Base-by-base conservation (phyloP, 1,284 basidiomycete genomes). In the Cryptococcus sp. region DNA sequence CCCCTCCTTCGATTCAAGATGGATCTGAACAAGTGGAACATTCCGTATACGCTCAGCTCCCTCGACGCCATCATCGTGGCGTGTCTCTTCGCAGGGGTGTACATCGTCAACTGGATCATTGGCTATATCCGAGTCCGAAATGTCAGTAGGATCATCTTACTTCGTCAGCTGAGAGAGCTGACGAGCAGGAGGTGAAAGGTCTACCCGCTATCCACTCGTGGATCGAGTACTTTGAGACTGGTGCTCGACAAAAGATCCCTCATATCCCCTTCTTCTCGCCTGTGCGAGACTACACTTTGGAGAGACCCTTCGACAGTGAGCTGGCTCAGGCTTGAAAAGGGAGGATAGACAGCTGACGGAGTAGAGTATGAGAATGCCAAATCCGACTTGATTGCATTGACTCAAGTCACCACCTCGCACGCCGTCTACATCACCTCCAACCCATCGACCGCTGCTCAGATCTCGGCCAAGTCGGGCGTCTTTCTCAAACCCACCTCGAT, bases 201-300 rank as follows among this genome's bases (percentile, higher is more conserved):
- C 43, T 62, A 18, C 57, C 57, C 2, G 43, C 40, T 23, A 56
- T 56, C 12, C 56, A 62, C 35, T 48, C 36, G 23, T 41, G 38
- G 25, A 43, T 60, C 24, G 56, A 56, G 19, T 33, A 52, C 10
- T 58, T 60, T 40, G 60, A 60, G 38, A 40, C 52, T 33, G 54
- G 58, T 22, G 34, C 44, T 19, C 35, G 60, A 34, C 37, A 48
- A 34, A 45, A 47, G 32, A 18, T 59, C 0, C 60, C 60, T 36
- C 56, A 58, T 45, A 55, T 60, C 34, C 58, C 58, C 4, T 53
- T 50, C 34, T 24, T 62, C 32, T 31, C 45, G 16, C 58, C 60
- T 32, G 40, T 50, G 16, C 47, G 49, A 9, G 35, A 50, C 10
- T 57, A 39, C 22, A 58, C 54, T 16, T 38, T 50, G 7, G 35